Evolutionary conservation across 305 asterid genomes (phyloP).

Genomic region (Plantago coronopus): DNA sequence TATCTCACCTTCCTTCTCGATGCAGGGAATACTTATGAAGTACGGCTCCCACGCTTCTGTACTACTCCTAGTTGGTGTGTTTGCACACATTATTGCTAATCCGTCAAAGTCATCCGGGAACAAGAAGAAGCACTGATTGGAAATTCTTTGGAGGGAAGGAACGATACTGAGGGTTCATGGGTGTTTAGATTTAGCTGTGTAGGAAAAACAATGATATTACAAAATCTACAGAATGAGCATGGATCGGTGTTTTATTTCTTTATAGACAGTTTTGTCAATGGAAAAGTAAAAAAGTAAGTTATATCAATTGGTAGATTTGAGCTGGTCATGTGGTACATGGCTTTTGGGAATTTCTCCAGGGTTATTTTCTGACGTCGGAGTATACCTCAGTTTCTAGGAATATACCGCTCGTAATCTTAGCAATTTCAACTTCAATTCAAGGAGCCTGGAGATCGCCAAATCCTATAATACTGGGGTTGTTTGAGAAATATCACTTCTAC

Average conservation of each 20-base stretch:
- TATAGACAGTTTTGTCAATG: not conserved
- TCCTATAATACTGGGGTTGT: too few species aligned
- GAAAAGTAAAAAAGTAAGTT: not conserved
- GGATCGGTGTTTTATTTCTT: not conserved
- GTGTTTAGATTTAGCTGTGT: not conserved
- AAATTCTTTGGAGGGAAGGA: not conserved
- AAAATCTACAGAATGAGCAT: not conserved
- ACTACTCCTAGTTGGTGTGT: constrained; percentile 30
- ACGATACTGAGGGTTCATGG: not conserved
- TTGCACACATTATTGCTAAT: constrained; percentile 32
- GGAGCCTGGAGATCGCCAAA: too few species aligned
- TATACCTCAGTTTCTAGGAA: too few species aligned
- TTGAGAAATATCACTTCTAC: too few species aligned
- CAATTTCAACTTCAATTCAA: too few species aligned
- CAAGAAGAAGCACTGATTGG: constrained; percentile 46
- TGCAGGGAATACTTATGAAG: constrained; percentile 45
- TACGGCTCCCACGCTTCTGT: constrained; percentile 56
- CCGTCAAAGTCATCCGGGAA: constrained; percentile 40
- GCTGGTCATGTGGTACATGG: not conserved
- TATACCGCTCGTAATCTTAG: too few species aligned
- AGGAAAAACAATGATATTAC: not conserved
- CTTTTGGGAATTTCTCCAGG: too few species aligned
- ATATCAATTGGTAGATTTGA: not conserved
- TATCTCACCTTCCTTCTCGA: constrained; percentile 13
- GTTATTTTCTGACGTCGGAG: too few species aligned